Percentiles rank a stretch among this genome's conserved stretches.
Evolutionary conservation across 768 basidiomycete genomes (phyloP).

Genomic region (Phylloporus sp.): DNA sequence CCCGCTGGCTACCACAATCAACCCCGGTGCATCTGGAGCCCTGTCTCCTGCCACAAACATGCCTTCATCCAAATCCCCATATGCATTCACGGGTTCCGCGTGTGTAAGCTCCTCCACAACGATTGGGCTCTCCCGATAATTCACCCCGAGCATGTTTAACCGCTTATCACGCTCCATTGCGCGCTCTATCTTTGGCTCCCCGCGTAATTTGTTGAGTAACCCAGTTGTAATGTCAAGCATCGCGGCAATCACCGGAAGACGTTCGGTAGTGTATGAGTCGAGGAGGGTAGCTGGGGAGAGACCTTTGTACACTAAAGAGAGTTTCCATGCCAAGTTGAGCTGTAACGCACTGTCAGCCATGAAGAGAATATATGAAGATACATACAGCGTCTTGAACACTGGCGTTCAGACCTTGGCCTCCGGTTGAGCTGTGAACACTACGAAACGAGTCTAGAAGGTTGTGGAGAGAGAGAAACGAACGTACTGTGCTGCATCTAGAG

Average conservation of each 20-base stretch:
- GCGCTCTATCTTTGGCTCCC: not conserved
- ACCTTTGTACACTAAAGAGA: slow-evolving; percentile 39
- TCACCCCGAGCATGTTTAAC: slow-evolving; percentile 46
- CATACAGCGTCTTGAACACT: slow-evolving; percentile 38
- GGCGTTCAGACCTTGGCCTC: slow-evolving; percentile 35
- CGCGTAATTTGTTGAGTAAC: slow-evolving; percentile 5
- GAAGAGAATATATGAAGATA: not conserved
- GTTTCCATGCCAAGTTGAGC: slow-evolving; percentile 45
- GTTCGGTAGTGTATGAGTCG: slow-evolving; percentile 40
- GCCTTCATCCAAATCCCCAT: slow-evolving; percentile 1
- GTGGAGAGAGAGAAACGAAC: not conserved
- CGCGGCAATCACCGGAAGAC: slow-evolving; percentile 42
- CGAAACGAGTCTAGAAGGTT: not conserved
- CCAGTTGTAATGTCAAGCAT: slow-evolving; percentile 41
- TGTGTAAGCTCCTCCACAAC: slow-evolving; percentile 35
- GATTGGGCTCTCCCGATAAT: slow-evolving; percentile 50
- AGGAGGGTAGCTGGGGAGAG: slow-evolving; percentile 36
- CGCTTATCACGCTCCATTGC: slow-evolving; percentile 3
- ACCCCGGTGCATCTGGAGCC: slow-evolving; percentile 13
- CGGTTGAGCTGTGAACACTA: slow-evolving; percentile 25
- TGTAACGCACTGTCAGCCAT: slow-evolving; percentile 7
- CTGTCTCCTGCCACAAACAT: slow-evolving; percentile 11
- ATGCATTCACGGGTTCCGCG: slow-evolving; percentile 3
- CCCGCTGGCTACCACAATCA: not conserved
- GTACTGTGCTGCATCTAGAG: slow-evolving; percentile 45